A percentile compares a stretch with the other conserved stretches of the same genome.
Conservation (phyloP, 345 rosid genomes). For the Gynandropsis gynandra region DNA sequence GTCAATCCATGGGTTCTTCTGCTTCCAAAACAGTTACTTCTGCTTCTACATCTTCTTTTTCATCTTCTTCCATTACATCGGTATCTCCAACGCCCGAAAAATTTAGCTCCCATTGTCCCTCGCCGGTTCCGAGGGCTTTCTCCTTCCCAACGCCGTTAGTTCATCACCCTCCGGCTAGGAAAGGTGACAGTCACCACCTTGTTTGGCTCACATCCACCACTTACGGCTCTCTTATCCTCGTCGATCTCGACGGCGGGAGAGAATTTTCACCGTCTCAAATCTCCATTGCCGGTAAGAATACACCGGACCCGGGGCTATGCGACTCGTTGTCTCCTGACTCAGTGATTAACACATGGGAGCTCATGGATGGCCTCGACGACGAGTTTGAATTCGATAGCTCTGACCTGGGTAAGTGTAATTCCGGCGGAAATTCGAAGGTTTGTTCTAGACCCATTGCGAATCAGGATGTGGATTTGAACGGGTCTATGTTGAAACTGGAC, state of each 20-base stretch:
- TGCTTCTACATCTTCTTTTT: slow-evolving; percentile 16
- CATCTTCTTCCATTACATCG: slow-evolving; percentile 15
- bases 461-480: slow-evolving; percentile 21
- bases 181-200: slow-evolving; percentile 65
- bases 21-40: slow-evolving; percentile 38
- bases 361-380: slow-evolving; percentile 75
- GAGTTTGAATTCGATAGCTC: slow-evolving; percentile 34
- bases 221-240: slow-evolving; percentile 36
- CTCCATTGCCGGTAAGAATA: slow-evolving; percentile 20
- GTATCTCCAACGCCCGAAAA: slow-evolving; percentile 23
- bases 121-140: slow-evolving; percentile 28
- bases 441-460: slow-evolving; percentile 24
- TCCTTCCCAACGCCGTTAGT: slow-evolving; percentile 51
- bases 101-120: neutral
- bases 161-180: slow-evolving; percentile 56
- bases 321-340: slow-evolving; percentile 48
- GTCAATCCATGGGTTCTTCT: slow-evolving; percentile 48
- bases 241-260: slow-evolving; percentile 14
- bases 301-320: slow-evolving; percentile 18
- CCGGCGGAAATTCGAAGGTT: slow-evolving; percentile 3
- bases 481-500: slow-evolving; percentile 27
- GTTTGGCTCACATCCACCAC: slow-evolving; percentile 85
- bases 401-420: slow-evolving; percentile 24
- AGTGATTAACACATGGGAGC: slow-evolving; percentile 73
- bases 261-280: slow-evolving; percentile 17